Evolutionary conservation across 805 yeast genomes (phyloP), one percentile per base, ranked within the genome.

Genomic region (Millerago galiae): DNA sequence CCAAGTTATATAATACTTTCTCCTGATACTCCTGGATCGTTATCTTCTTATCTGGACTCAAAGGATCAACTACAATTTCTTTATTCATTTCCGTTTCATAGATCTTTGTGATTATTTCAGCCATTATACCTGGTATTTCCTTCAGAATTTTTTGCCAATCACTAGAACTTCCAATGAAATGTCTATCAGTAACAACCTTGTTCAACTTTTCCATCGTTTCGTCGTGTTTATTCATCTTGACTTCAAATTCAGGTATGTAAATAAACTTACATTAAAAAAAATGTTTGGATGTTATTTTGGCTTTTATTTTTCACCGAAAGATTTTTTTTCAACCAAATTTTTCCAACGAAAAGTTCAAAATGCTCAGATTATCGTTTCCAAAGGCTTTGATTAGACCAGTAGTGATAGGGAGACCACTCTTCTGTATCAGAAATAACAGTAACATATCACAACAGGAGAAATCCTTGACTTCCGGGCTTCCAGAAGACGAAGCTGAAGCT

Each of bases 401-500:
- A 16, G 30, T 38, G 35, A 25, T 38, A 31, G 26, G 31, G 18
- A 38, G 36, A 31, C 41, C 41, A 24, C n/a, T 9, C 8, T 10
- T 18, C 17, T 27, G 10, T 24, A 8, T n/a, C 17, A 38, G 46
- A 36, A 27, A 38, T 14, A 36, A 39, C 43, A 34, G 33, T 27
- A 32, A 17, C 35, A 34, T 38, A 31, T 35, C 45, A 18, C 35
- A 34, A 34, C 26, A 37, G 13, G 45, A 42, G 28, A n/a, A 25
- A 25, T 29, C 41, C 8, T 29, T 42, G 17, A 37, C 45, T 2
- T n/a, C 27, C 11, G 45, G 37, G 17, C 32, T 42, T 9, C 42
- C 43, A 14, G 47, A 50, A 8, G 55, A 52, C 27, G 55, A 50
- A 24, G 56, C 56, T 8, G 74, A 73, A 44, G 68, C 68, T 41